These are phyloP conservation scores for Porpolomopsis calyptriformis DNA, from an alignment of 768 basidiomycete genomes.

Conservation along the genomic window DNA sequence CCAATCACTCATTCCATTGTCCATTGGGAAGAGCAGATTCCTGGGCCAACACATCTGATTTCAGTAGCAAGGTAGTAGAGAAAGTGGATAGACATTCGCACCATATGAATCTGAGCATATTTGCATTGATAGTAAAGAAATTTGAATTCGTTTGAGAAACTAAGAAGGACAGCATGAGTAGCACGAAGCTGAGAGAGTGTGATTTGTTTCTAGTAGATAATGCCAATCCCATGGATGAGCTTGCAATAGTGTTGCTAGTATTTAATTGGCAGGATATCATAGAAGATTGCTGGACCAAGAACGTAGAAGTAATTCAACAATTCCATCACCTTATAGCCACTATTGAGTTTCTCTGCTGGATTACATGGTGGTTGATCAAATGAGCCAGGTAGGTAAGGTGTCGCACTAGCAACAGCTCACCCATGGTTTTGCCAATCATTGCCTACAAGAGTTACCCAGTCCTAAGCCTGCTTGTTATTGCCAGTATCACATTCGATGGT, in stretches of 20 bases:
- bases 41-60: constrained; percentile 13
- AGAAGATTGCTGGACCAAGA: constrained; percentile 9
- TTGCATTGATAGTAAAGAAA: constrained; percentile 13
- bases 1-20: constrained; percentile 14
- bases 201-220: constrained; percentile 8
- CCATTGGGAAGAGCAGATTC: constrained; percentile 10
- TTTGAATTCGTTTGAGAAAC: constrained; percentile 13
- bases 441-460: constrained; percentile 14
- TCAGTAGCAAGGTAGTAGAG: constrained; percentile 13
- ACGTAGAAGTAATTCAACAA: constrained; percentile 8
- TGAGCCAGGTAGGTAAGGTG: constrained; percentile 21
- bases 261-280: constrained; percentile 3
- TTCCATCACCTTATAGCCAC: constrained; percentile 14
- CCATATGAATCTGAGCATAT: constrained; percentile 13
- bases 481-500: constrained; percentile 17
- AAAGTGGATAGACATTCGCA: constrained; percentile 12
- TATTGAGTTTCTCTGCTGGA: constrained; percentile 22
- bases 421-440: constrained; percentile 21
- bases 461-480: constrained; percentile 11
- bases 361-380: constrained; percentile 26
- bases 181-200: background rate
- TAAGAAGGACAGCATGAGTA: constrained; percentile 6
- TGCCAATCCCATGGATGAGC: constrained; percentile 7
- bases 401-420: constrained; percentile 14
- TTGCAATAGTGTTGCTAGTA: constrained; percentile 12